Base-by-base conservation (phyloP, 768 basidiomycete genomes). In the Tricholomella constricta region DNA sequence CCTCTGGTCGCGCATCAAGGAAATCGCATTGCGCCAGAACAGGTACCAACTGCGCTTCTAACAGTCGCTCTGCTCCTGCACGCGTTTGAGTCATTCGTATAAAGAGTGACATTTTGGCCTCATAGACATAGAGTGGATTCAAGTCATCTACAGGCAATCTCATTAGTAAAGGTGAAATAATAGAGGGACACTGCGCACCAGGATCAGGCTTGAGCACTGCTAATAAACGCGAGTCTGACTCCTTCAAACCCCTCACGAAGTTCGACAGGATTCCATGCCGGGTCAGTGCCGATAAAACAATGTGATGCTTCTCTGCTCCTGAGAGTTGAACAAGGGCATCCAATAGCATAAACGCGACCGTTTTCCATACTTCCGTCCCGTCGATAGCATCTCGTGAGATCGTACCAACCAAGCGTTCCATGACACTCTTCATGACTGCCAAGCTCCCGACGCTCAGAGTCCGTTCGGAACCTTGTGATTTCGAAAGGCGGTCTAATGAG, bases 301-400 rank as follows among this genome's bases (percentile, higher is more conserved):
- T 62, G 48, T 88, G 79, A 43, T 87, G 86, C 69, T 84, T 88
- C 58, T 93, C 88, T 43, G 74, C 68, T 23, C 81, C 81, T 34
- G 85, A 89, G 0, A 95, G 72, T 38, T 88, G 81, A 15, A 89
- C 79, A 7, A 95, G 77, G 0, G 89, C 85, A 61, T 95, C 92
- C 37, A 98, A 76, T 2, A 94, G 75, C 77, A 94, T 89, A 65
- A 94, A 98, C 8, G 95, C 91, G 14, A 98, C 84, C 2, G 94
- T 95, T 71, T 92, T 92, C 96, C 96, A 98, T 2, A 98, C 91
- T 68, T 98, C 94, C 15, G 91, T 86, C 6, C 94, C 95, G 58
- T 97, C 94, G 48, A 92, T 89, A 1, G 94, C 94, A 64, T 98
- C 96, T n/a, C 92, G 79, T 19, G 91, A 84, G 34, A 96, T 76